phyloP scores from a whole-genome alignment of 768 basidiomycete species.

The Lanmaoa pseudosensibilis region DNA sequence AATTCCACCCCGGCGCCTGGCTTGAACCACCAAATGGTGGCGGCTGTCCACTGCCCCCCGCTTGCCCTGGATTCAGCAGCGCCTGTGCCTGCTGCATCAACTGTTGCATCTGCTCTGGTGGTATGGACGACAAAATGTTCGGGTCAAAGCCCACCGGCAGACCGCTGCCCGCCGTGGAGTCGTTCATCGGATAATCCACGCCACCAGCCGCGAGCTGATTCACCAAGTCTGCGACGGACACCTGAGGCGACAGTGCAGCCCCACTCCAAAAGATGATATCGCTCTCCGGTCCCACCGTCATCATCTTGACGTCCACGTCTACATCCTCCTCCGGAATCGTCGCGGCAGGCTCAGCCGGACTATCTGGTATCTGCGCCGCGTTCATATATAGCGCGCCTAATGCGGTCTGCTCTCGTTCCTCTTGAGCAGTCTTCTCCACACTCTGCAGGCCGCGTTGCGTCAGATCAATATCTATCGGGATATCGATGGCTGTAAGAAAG shows the following conservation, averaged over 20 bases:
- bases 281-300: constrained; percentile 70
- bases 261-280: constrained; percentile 67
- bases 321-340: constrained; percentile 68
- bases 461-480: constrained; percentile 56
- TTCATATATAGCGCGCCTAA: constrained; percentile 75
- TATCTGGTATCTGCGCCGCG: constrained; percentile 70
- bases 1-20: constrained; percentile 40
- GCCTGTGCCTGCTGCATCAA: constrained; percentile 49
- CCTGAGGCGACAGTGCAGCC: constrained; percentile 24
- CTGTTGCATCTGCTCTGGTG: constrained; percentile 63
- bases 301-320: constrained; percentile 58
- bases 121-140: constrained; percentile 41
- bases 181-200: constrained; percentile 41
- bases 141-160: constrained; percentile 44
- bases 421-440: constrained; percentile 67
- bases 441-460: constrained; percentile 64
- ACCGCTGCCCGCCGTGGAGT: constrained; percentile 32
- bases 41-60: constrained; percentile 32
- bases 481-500: constrained; percentile 52
- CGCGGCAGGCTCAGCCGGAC: constrained; percentile 66
- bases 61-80: constrained; percentile 31
- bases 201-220: constrained; percentile 56
- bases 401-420: constrained; percentile 75
- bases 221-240: constrained; percentile 70
- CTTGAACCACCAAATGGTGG: constrained; percentile 38